Evolutionary conservation across 768 basidiomycete genomes (phyloP), one percentile per base, ranked within the genome.

Genomic region (Lanmaoa pseudosensibilis): DNA sequence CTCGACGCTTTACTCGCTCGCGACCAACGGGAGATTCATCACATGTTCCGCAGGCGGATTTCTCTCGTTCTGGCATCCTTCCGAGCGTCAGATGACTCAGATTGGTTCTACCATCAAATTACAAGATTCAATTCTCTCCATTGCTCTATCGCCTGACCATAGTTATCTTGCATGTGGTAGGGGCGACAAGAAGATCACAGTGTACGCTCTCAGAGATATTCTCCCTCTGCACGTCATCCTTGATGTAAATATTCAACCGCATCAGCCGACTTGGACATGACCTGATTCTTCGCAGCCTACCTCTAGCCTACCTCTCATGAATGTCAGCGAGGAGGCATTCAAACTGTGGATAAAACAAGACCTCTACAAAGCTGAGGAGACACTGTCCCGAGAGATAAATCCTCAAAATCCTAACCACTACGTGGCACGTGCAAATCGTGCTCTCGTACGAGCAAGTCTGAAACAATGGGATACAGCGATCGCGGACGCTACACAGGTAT

Each of bases 261-360:
- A 7, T 19, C 21, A 13, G 5, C 18, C 8, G 2, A 10, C 3
- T 23, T 5, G 13, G 4, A 33, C 12, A 8, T 40, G 47, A 33
- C 19, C 49, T 52, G 10, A 32, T 8, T 55, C 3, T 39, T 25
- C 19, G 2, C 36, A 55, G 46, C 32, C 46, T 8, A 16, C 41
- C 19, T 41, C 50, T 51, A 45, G 25, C 16, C 43, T 55, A 2
- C 60, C 47, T 6, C 50, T 60, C 13, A 34, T 60, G 45, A 40
- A 40, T 2, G 23, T 61, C 7, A 52, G 10, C 15, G 2, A 16
- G 1, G 21, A 40, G 0, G 8, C 8, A 2, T 52, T 61, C 43
- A 27, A 49, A 10, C 4, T n/a, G 4, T 61, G 60, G 60, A 37
- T 57, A 16, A 41, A 59, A 18, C 41, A 58, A 18, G 7, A 25